These are phyloP conservation scores for Penicillium sp. DNA, from an alignment of 2,329 filamentous ascomycete species.

Conservation along the genomic window DNA sequence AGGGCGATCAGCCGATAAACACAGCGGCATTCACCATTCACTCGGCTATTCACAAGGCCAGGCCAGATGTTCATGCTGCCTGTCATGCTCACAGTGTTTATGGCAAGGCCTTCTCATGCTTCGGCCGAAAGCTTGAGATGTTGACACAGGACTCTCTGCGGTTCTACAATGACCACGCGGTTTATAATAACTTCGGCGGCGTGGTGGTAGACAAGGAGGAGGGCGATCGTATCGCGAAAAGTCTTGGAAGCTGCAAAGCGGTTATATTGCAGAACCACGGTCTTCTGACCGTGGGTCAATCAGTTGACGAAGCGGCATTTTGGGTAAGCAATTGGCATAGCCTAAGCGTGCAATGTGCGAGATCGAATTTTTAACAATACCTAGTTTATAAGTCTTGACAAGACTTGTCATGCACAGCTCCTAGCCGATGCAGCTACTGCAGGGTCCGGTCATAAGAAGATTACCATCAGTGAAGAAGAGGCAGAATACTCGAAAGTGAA, in stretches of 20 bases:
- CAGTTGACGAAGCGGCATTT: constrained; percentile 65
- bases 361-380: constrained; percentile 33
- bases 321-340: neutral
- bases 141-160: constrained; percentile 34
- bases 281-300: constrained; percentile 56
- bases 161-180: constrained; percentile 20
- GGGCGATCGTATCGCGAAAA: constrained; percentile 41
- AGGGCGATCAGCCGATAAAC: constrained; percentile 40
- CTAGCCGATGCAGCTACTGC: constrained; percentile 57
- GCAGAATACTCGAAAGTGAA: neutral
- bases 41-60: constrained; percentile 42
- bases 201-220: constrained; percentile 45
- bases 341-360: neutral
- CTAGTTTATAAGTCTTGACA: constrained; percentile 63
- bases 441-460: neutral
- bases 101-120: constrained; percentile 35
- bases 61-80: constrained; percentile 45
- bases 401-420: constrained; percentile 64
- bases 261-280: constrained; percentile 34
- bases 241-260: constrained; percentile 20
- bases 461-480: neutral
- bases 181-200: constrained; percentile 46
- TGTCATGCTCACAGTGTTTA: constrained; percentile 45
- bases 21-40: constrained; percentile 47
- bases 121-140: constrained; percentile 36